A percentile compares a stretch with the other conserved stretches of the same genome.
Evolutionary conservation across 2,329 filamentous ascomycete genomes (phyloP).

Genomic region (Calonectria montana): DNA sequence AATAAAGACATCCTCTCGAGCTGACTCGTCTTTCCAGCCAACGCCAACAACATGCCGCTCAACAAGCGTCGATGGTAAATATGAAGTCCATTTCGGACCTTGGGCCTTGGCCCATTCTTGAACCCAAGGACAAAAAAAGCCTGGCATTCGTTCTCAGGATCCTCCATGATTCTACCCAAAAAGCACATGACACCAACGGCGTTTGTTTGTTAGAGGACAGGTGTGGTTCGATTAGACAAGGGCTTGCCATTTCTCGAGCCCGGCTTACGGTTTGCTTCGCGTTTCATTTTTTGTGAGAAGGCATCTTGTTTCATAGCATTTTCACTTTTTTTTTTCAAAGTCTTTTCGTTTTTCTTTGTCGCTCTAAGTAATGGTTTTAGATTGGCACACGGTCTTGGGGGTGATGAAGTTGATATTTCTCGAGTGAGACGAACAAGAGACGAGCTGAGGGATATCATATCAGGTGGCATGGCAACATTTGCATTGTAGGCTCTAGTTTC

Average conservation of each 20-base stretch:
- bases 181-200: slow-evolving; percentile 44
- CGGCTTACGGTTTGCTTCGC: slow-evolving; percentile 41
- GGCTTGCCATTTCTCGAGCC: slow-evolving; percentile 37
- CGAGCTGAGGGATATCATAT: background rate
- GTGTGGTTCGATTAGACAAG: slow-evolving; percentile 44
- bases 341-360: slow-evolving; percentile 32
- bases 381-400: slow-evolving; percentile 34
- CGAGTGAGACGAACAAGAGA: slow-evolving; percentile 11
- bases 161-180: slow-evolving; percentile 23
- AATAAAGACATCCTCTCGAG: slow-evolving; percentile 46
- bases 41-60: slow-evolving; percentile 63
- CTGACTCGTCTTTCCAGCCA: slow-evolving; percentile 53
- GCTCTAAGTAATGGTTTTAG: slow-evolving; percentile 45
- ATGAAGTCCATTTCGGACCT: slow-evolving; percentile 26
- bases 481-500: slow-evolving; percentile 11
- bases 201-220: slow-evolving; percentile 45
- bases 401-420: slow-evolving; percentile 17
- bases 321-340: slow-evolving; percentile 15
- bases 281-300: slow-evolving; percentile 31
- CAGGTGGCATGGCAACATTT: slow-evolving; percentile 7
- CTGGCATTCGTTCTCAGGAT: slow-evolving; percentile 31
- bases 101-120: slow-evolving; percentile 23
- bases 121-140: slow-evolving; percentile 25
- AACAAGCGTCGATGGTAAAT: slow-evolving; percentile 64
- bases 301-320: slow-evolving; percentile 27